These are phyloP conservation scores for Hymenoscyphus scutula DNA, from an alignment of 2,329 filamentous ascomycete genomes.

Conservation along the genomic window DNA sequence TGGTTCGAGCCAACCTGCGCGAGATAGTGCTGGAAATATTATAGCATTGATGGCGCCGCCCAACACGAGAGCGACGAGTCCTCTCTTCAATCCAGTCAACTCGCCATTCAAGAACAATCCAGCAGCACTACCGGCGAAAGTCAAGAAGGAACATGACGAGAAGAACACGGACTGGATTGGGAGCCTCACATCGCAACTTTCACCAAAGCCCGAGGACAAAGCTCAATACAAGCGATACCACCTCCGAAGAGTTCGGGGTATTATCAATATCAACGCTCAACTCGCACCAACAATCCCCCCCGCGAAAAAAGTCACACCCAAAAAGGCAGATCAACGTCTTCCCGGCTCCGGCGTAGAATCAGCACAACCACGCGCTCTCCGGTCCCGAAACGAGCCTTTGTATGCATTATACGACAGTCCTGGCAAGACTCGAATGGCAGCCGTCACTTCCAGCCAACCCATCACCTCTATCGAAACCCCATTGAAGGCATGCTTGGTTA, in stretches of 20 bases:
- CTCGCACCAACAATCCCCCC: no score
- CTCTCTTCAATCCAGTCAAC: not conserved
- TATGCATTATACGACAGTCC: no score
- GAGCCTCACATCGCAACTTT: not conserved
- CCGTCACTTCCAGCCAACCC: no score
- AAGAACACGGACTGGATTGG: not conserved
- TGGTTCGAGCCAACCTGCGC: not conserved
- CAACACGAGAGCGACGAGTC: not conserved
- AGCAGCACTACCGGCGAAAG: not conserved
- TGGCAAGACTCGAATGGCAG: no score
- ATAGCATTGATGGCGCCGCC: not conserved
- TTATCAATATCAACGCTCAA: no score
- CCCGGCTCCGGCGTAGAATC: not conserved
- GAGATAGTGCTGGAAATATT: not conserved
- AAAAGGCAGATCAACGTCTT: not conserved
- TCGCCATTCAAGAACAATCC: not conserved
- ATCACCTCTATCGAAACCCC: not conserved
- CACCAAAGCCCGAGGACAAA: not conserved
- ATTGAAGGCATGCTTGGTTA: not conserved
- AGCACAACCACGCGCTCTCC: not conserved
- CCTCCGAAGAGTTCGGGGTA: no score
- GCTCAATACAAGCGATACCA: no score
- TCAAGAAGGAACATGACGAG: not conserved
- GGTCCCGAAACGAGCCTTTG: not conserved
- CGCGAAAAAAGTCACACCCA: not conserved